Conservation (phyloP, 345 rosid species). For the Heritiera littoralis region DNA sequence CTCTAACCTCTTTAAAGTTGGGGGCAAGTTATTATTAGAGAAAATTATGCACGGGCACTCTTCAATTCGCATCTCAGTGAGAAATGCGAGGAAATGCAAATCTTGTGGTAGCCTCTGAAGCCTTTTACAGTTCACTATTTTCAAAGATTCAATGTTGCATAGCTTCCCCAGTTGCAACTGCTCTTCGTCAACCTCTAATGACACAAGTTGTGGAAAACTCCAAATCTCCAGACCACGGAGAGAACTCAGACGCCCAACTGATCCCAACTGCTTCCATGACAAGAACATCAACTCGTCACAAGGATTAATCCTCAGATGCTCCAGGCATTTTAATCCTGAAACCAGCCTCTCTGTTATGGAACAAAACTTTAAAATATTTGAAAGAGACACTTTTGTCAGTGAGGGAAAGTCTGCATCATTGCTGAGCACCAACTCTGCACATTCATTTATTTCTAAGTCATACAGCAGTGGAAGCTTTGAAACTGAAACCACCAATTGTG, state of each 20-base stretch:
- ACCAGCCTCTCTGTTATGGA: not conserved
- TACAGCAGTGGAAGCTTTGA: constrained; percentile 11
- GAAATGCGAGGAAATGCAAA: not conserved
- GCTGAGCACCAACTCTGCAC: constrained; percentile 3
- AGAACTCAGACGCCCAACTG: not conserved
- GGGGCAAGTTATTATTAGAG: not conserved
- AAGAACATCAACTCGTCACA: not conserved
- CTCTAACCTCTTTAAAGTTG: not conserved
- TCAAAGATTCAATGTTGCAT: constrained; percentile 9
- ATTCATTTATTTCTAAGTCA: not conserved
- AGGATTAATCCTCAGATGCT: not conserved
- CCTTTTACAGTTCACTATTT: not conserved
- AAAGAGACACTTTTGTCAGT: constrained; percentile 15
- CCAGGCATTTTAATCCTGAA: not conserved
- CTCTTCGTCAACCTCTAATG: not conserved
- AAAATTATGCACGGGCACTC: not conserved
- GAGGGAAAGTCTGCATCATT: not conserved
- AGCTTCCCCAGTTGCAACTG: constrained; percentile 4
- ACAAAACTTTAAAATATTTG: not conserved
- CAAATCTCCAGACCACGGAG: constrained; percentile 1
- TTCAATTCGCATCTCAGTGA: constrained; percentile 4
- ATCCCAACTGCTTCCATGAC: not conserved
- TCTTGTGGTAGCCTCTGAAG: constrained; percentile 8
- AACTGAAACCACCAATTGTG: not conserved
- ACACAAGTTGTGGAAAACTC: not conserved